These are phyloP conservation scores for Phytophthora vignae DNA, from an alignment of 352 stramenopile genomes.

Conservation along the genomic window DNA sequence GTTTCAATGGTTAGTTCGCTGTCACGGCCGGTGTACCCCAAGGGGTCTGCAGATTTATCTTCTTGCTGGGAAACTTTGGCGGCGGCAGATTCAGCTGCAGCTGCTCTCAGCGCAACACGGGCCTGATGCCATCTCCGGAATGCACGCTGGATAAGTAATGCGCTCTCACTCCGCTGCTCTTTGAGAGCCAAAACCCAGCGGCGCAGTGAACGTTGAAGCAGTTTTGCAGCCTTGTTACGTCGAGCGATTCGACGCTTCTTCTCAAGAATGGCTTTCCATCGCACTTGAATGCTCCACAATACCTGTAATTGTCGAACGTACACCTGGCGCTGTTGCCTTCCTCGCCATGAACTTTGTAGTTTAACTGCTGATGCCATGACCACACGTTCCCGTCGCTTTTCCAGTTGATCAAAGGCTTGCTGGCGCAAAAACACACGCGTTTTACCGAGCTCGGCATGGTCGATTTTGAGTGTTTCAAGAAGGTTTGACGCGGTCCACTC, in stretches of 20 bases:
- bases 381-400: constrained; percentile 52
- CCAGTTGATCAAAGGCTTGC: constrained; percentile 65
- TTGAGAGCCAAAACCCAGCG: constrained; percentile 40
- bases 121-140: constrained; percentile 39
- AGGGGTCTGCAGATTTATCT: constrained; percentile 20
- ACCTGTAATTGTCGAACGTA: constrained; percentile 49
- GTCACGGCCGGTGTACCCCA: constrained; percentile 33
- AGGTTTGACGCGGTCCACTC: constrained; percentile 40
- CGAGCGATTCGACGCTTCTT: constrained; percentile 44
- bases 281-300: constrained; percentile 55
- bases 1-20: constrained; percentile 44
- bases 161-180: constrained; percentile 29
- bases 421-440: constrained; percentile 80
- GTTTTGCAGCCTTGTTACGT: constrained; percentile 40
- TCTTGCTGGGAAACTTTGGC: constrained; percentile 24
- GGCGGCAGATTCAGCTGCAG: constrained; percentile 16
- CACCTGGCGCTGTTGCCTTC: constrained; percentile 30
- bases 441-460: constrained; percentile 67
- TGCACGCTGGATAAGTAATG: constrained; percentile 42
- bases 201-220: constrained; percentile 48
- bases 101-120: constrained; percentile 20
- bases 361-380: constrained; percentile 38
- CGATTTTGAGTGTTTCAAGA: constrained; percentile 43
- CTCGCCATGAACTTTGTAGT: constrained; percentile 67
- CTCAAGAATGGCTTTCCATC: constrained; percentile 64